Base-by-base conservation (phyloP, 805 yeast species). In the Kregervanrija delftensis region DNA sequence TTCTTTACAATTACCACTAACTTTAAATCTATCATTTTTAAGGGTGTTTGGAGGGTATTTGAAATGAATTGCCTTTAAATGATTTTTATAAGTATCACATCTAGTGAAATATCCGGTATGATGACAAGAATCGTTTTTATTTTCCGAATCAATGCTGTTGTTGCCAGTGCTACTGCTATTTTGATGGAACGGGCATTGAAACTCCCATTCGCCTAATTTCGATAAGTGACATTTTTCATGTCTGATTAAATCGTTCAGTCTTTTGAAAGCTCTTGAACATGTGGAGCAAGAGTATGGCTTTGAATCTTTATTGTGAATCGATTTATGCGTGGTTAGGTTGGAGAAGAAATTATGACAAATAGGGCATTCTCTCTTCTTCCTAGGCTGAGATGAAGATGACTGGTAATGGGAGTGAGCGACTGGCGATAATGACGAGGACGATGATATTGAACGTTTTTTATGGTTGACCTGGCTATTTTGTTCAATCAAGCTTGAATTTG, bases 81-180 rank as follows among this genome's bases (percentile, higher is more conserved):
- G 97, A 64, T 89, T 89, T 59, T 89, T 89, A 66, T 79, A 89
- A 4, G 97, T 89, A 60, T 89, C 97, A 60, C 96, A 85, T 41
- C 97, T 73, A 11, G 89, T 80, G 56, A 89, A 89, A 30, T 85
- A 81, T 5, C 97, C 97, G 8, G 87, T 78, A 44, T 77, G 76
- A 60, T 89, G 97, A 59, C 96, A 88, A 34, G 55, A 42, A 43
- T 59, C 49, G 32, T 47, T 39, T 51, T 53, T 35, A n/a, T 33
- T 37, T 15, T 45, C 41, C 6, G 40, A 44, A 28, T 31, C 35
- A 30, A 42, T 33, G 9, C 47, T 30, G 35, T 28, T 41, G 22
- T 37, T 5, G 51, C 28, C 6, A 6, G 3, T 3, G 22, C 8
- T 22, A 6, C 28, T 22, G 28, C 28, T 22, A 22, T 22, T 22